A percentile compares a stretch with the other conserved stretches of the same genome.
phyloP scores from a whole-genome alignment of 2,329 filamentous ascomycete species.

The Exophiala phaeomuriformis region DNA sequence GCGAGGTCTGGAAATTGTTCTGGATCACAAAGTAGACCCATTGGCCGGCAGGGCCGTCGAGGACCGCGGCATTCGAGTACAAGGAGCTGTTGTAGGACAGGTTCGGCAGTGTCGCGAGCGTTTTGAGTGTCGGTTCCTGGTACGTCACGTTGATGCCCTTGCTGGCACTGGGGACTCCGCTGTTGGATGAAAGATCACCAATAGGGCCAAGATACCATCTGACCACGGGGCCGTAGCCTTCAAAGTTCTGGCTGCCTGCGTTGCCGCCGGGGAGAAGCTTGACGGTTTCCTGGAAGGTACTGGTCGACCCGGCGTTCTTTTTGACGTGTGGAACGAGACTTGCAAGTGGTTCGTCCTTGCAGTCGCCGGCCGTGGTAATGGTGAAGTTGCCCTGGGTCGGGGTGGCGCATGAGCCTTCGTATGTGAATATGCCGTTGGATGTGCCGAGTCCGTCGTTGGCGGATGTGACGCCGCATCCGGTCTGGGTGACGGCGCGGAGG shows the following conservation, averaged over 20 bases:
- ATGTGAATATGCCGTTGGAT: conserved; percentile 21
- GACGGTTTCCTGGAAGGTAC: conserved; percentile 10
- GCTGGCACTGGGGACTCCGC: conserved; percentile 6
- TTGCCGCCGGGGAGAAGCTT: conserved; percentile 24
- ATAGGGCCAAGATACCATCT: conserved; percentile 19
- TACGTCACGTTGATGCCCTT: conserved; percentile 19
- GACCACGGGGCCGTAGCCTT: conserved; percentile 16
- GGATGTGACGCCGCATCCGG: conserved; percentile 14
- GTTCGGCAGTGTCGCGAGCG: conserved; percentile 17
- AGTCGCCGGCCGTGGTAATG: conserved; percentile 10
- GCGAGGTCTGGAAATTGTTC: conserved; percentile 31
- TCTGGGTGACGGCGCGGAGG: conserved; percentile 25
- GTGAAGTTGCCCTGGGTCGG: conserved; percentile 11
- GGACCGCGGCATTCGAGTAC: conserved; percentile 20
- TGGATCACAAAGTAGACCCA: conserved; percentile 28
- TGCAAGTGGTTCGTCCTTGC: conserved; percentile 22
- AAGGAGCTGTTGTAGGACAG: conserved; percentile 22
- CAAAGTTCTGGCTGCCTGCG: conserved; percentile 15
- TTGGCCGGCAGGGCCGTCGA: conserved; percentile 16
- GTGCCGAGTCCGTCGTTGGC: conserved; percentile 20
- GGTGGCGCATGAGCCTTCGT: conserved; percentile 16
- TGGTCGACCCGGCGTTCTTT: conserved; percentile 14
- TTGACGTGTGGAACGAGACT: conserved; percentile 18
- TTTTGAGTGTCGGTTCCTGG: conserved; percentile 21
- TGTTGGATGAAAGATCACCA: conserved; percentile 11